A percentile compares a stretch with the other conserved stretches of the same genome.
Conservation (phyloP, 495 filamentous ascomycete species). For the Penicillium cataractarum region DNA sequence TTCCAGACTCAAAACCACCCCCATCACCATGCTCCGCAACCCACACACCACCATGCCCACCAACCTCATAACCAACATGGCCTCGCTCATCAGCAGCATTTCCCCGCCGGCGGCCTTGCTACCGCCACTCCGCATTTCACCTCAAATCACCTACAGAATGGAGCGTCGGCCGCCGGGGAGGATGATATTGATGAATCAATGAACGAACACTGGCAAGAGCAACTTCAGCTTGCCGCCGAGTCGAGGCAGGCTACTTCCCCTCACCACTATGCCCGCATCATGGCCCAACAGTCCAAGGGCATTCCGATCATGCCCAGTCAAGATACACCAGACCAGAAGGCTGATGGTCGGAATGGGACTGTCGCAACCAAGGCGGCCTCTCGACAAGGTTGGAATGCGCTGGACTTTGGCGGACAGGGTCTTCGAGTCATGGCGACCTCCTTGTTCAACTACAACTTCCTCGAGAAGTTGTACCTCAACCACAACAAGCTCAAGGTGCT, state of each 20-base stretch:
- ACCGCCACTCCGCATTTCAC: constrained; percentile 77
- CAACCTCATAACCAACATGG: constrained; percentile 72
- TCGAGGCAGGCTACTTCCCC: constrained; percentile 65
- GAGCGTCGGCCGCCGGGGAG: constrained; percentile 61
- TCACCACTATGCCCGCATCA: constrained; percentile 65
- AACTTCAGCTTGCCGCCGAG: constrained; percentile 76
- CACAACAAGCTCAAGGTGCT: constrained; percentile 83
- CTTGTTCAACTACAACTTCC: constrained; percentile 84
- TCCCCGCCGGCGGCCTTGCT: constrained; percentile 73
- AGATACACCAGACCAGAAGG: constrained; percentile 61
- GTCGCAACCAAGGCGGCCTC: constrained; percentile 57
- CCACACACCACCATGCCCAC: constrained; percentile 67
- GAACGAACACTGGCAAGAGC: constrained; percentile 86
- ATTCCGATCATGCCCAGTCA: constrained; percentile 59
- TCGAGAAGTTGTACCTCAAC: constrained; percentile 87
- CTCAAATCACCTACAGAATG: constrained; percentile 74
- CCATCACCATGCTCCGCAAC: constrained; percentile 75
- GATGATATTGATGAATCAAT: constrained; percentile 61
- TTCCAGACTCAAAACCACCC: constrained; percentile 71
- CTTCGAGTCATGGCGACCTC: constrained; percentile 75
- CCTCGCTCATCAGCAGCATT: constrained; percentile 76
- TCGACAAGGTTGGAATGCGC: constrained; percentile 83
- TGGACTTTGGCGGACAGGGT: constrained; percentile 94
- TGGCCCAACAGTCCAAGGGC: constrained; percentile 63
- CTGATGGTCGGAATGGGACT: constrained; percentile 64